Conservation (phyloP, 768 basidiomycete species). For the Agrocybe pediades region DNA sequence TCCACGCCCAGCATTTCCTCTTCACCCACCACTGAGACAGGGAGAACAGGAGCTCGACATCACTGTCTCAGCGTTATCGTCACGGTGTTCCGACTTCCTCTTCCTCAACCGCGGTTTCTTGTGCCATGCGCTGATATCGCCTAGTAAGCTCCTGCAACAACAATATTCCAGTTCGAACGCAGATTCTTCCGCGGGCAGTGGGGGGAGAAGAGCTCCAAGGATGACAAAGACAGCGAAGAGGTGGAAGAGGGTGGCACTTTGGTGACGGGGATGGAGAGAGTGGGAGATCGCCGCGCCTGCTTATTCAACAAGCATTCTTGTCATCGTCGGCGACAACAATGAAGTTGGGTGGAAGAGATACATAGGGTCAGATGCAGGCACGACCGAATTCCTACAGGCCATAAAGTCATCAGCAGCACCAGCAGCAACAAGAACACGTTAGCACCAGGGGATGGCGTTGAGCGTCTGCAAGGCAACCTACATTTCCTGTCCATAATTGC, state of each 20-base stretch:
- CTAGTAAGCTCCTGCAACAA: constrained; percentile 68
- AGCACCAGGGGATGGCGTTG: constrained; percentile 15
- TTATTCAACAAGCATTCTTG: constrained; percentile 21
- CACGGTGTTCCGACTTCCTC: constrained; percentile 46
- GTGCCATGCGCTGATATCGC: constrained; percentile 59
- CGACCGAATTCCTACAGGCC: too few relatives aligned
- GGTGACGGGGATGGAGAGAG: background rate
- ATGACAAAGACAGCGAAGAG: too few relatives aligned
- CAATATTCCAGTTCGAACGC: constrained; percentile 53
- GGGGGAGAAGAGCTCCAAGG: too few relatives aligned
- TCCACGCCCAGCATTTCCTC: constrained; percentile 72
- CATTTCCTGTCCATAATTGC: constrained; percentile 10
- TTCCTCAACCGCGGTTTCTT: constrained; percentile 50
- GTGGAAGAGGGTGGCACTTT: too few relatives aligned
- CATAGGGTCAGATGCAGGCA: too few relatives aligned
- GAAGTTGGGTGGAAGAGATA: too few relatives aligned
- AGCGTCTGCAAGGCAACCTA: constrained; percentile 24
- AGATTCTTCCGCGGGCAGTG: too few relatives aligned
- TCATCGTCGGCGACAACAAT: too few relatives aligned
- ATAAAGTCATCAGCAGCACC: constrained; percentile 6
- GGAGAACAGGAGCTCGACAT: background rate
- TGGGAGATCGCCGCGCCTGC: constrained; percentile 20
- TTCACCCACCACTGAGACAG: constrained; percentile 43
- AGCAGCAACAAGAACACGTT: background rate
- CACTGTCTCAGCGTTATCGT: constrained; percentile 7